Evolutionary conservation across 2,329 filamentous ascomycete genomes (phyloP), one percentile per base, ranked within the genome.

Genomic region (Alternaria conjuncta): DNA sequence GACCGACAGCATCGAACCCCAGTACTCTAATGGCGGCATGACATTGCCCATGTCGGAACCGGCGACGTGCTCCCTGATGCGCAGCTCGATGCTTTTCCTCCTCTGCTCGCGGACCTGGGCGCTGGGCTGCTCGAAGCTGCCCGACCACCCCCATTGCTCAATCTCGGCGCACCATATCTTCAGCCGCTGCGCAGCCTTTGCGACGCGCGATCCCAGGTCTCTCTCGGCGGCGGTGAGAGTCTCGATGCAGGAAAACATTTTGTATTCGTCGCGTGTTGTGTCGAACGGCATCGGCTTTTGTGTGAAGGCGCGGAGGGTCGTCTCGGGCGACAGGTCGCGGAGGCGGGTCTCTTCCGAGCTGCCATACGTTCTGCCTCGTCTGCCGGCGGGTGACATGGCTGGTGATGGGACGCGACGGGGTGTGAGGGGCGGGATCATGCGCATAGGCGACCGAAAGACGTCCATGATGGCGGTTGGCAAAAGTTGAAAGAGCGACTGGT

Each of bases 151-250:
- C 88, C 88, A 90, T 63, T 82, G 77, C 61, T 85, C 83, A 43
- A 96, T 83, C 82, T 96, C 92, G n/a, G 87, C 83, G 25, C 92
- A 84, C 92, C 92, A 96, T 73, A 88, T 86, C 78, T 90, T 86
- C 65, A 96, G 88, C 66, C 87, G 89, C 71, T 90, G 88, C 12
- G 91, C 91, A 15, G 91, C 89, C 64, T 89, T 79, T 45, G 92
- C 92, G 46, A 91, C 89, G 65, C 88, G 86, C 72, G 90, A 84
- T 45, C 90, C 91, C 78, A 95, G 89, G 15, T 90, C 89, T 71
- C 90, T 88, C 79, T 95, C 91, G 23, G 86, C 81, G 4, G 85
- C 81, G 2, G 90, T 89, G 15, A 90, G 88, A 36, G 82, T 83
- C 64, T 89, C 86, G 62, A 93, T 85, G 74, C 89, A 91, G 50